Evolutionary conservation across 805 yeast genomes (phyloP).

Genomic region (Blastobotrys peoriensis): DNA sequence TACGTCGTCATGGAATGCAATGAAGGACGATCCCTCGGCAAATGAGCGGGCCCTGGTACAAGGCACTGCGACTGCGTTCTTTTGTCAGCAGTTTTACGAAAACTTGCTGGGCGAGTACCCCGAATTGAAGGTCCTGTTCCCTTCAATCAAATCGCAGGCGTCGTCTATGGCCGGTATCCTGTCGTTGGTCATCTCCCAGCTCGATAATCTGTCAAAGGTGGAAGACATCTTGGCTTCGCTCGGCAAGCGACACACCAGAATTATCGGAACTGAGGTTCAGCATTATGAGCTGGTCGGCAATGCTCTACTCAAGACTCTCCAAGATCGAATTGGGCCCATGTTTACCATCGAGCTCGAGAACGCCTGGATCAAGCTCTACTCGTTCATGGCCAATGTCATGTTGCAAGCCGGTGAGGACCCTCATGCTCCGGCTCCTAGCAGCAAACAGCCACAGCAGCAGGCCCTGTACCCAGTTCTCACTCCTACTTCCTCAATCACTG

Average conservation of each 20-base stretch:
- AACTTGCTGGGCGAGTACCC: constrained; percentile 60
- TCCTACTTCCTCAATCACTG: constrained; percentile 11
- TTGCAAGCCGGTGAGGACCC: constrained; percentile 32
- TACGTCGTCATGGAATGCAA: constrained; percentile 16
- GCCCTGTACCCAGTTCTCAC: constrained; percentile 16
- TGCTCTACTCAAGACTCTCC: constrained; percentile 24
- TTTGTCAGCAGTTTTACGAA: constrained; percentile 71
- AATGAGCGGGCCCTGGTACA: constrained; percentile 19
- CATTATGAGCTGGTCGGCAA: constrained; percentile 27
- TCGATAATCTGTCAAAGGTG: constrained; percentile 52
- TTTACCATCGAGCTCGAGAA: constrained; percentile 26
- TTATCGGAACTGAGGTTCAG: constrained; percentile 55
- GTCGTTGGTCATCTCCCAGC: constrained; percentile 56
- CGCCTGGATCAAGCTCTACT: constrained; percentile 28
- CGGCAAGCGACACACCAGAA: constrained; percentile 71
- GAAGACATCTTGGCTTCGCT: constrained; percentile 55
- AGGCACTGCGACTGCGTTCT: constrained; percentile 48
- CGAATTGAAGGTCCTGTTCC: constrained; percentile 56
- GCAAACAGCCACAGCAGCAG: constrained; percentile 3
- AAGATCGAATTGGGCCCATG: constrained; percentile 21
- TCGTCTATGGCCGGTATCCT: constrained; percentile 74
- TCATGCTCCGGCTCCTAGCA: constrained; percentile 14
- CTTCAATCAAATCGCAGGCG: constrained; percentile 74
- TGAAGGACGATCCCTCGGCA: constrained; percentile 21
- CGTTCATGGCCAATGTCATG: constrained; percentile 26